Base-by-base conservation (phyloP, 306 rosid species). In the Sophora flavescens region DNA sequence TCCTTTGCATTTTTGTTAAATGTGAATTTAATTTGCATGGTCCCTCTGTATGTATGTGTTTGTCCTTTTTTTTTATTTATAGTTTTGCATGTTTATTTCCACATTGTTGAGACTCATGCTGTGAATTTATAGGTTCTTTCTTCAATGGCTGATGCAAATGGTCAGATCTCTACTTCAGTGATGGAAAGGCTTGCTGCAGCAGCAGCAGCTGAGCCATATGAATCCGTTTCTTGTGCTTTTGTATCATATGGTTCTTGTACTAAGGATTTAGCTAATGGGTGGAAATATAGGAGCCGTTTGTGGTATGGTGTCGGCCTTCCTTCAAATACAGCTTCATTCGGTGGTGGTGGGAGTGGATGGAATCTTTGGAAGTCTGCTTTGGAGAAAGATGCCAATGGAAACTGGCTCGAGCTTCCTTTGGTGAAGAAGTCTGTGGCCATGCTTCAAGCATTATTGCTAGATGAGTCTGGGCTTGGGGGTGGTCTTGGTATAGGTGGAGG, bases 401-500 rank as follows among this genome's bases (percentile, higher is more conserved):
- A 75, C 80, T 95, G 99, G 99, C 15, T 92, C 70, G 99, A 95
- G 76, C 96, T 89, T 89, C 92, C 97, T 74, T 79, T 95, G 83
- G 91, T 95, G 75, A 95, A 81, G 76, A 92, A 95, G 71, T 95
- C 97, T 50, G 88, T 95, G 75, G 93, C 91, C 74, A 91, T 95
- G 99, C 99, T 95, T 63, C 97, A 92, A 86, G 89, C 99, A 61
- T 83, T 95, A 67, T 88, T 95, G 70, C 88, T 95, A 80, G 97
- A 92, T 83, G 98, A 92, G 78, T 91, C 97, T 13, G 97, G 97
- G 74, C 91, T 89, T 64, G 97, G 99, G 61, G 99, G 99, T 73
- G 97, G 99, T 76, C 99, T 95, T 83, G 98, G 99, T 71, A 95
- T 95, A 56, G 99, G 99, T 56, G 92, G 96, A 81, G 99, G 99